Evolutionary conservation across 176 grass and related monocot species (phyloP).

Genomic region (Lolium perenne): DNA sequence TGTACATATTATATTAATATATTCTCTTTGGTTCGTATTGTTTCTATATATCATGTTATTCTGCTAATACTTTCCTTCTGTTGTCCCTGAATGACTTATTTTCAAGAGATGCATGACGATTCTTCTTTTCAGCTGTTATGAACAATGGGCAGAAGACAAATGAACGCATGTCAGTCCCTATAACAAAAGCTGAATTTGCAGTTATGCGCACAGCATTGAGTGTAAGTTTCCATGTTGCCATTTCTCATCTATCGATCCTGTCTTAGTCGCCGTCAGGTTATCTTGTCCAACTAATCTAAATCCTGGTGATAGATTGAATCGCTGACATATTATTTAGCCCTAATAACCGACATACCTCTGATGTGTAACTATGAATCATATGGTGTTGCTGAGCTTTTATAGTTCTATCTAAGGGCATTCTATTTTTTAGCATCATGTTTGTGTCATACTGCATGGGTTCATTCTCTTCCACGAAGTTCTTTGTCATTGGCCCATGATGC

Average conservation of each 20-base stretch:
- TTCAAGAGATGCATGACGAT: constrained; percentile 14
- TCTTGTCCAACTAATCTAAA: constrained; percentile 15
- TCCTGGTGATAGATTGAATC: not conserved
- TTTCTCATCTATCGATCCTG: constrained; percentile 11
- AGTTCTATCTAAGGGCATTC: not conserved
- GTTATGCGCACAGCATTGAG: constrained; percentile 79
- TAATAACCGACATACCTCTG: not conserved
- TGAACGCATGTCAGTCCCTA: constrained; percentile 71
- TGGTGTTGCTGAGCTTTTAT: constrained; percentile 14
- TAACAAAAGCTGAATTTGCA: constrained; percentile 93
- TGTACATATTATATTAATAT: not conserved
- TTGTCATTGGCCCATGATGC: not conserved
- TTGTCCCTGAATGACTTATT: constrained; percentile 20
- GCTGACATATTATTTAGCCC: not conserved
- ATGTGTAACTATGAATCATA: constrained; percentile 22
- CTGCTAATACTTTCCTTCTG: not conserved
- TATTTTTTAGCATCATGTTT: not conserved
- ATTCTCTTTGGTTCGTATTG: not conserved
- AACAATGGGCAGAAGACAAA: constrained; percentile 67
- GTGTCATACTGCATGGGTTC: not conserved
- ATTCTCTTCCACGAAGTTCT: constrained; percentile 1
- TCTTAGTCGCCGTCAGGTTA: not conserved
- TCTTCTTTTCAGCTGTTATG: constrained; percentile 67
- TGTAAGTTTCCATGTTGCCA: constrained; percentile 62
- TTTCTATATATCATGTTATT: not conserved